Evolutionary conservation across 179 eudicot species (phyloP).

Genomic region (Pouteria campechiana): DNA sequence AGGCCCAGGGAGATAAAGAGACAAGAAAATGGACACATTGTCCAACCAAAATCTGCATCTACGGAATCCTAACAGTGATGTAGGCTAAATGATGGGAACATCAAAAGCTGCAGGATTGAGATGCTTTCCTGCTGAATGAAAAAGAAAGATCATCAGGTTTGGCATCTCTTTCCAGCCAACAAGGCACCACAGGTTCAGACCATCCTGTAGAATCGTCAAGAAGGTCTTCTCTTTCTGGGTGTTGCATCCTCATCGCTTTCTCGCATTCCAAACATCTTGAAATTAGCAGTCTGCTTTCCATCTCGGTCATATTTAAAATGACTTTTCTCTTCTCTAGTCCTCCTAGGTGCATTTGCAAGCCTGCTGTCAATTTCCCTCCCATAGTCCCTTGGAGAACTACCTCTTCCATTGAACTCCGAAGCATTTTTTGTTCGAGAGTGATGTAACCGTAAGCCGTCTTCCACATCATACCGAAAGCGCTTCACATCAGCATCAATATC

Average conservation of each 20-base stretch:
- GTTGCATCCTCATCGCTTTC: slow-evolving; percentile 17
- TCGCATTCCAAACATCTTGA: slow-evolving; percentile 18
- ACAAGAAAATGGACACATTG: too few relatives aligned
- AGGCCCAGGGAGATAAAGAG: too few relatives aligned
- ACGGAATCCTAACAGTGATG: too few relatives aligned
- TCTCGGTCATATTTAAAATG: slow-evolving; percentile 13
- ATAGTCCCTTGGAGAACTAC: too few relatives aligned
- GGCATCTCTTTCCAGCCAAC: slow-evolving; percentile 9
- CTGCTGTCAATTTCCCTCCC: slow-evolving; percentile 20
- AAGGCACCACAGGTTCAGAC: not conserved
- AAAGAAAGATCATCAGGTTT: slow-evolving; percentile 2
- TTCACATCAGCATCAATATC: slow-evolving; percentile 22
- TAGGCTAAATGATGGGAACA: too few relatives aligned
- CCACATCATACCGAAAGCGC: slow-evolving; percentile 35
- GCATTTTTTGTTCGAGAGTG: slow-evolving; percentile 9
- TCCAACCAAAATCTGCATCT: too few relatives aligned
- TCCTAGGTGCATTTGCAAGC: slow-evolving; percentile 15
- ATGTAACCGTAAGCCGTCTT: slow-evolving; percentile 16
- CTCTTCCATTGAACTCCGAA: too few relatives aligned
- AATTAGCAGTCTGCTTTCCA: slow-evolving; percentile 14
- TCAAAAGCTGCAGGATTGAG: too few relatives aligned
- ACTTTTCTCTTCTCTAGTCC: slow-evolving; percentile 24
- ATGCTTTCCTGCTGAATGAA: not conserved
- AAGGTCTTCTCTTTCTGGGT: slow-evolving; percentile 11
- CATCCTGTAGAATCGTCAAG: not conserved